phyloP scores from a whole-genome alignment of 2,329 filamentous ascomycete species.

The Plectosphaerella plurivora region DNA sequence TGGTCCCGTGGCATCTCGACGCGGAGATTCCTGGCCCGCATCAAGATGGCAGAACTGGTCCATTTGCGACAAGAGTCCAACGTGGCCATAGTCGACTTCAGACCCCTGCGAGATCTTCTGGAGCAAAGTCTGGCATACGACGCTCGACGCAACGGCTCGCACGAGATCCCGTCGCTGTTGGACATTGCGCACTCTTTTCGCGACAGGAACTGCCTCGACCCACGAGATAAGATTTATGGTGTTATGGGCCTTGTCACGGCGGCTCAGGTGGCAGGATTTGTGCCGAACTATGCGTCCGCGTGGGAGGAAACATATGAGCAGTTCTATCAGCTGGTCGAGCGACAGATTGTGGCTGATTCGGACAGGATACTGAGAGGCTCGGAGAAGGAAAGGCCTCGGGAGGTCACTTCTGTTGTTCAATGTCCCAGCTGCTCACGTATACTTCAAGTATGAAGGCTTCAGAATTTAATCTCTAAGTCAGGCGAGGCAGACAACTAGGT shows the following conservation, averaged over 20 bases:
- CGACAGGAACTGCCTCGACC: neutral
- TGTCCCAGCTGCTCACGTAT: too few species aligned
- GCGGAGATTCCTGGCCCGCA: neutral
- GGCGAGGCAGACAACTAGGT: too few species aligned
- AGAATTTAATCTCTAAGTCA: too few species aligned
- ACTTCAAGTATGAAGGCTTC: too few species aligned
- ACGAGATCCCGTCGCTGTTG: neutral
- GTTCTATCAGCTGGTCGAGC: neutral
- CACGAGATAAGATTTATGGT: neutral
- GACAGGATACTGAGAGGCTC: too few species aligned
- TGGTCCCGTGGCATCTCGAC: neutral
- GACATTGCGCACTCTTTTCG: neutral
- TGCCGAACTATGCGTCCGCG: neutral
- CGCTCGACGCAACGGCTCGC: neutral
- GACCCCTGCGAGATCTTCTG: neutral
- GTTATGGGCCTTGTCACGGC: neutral
- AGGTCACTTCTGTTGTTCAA: too few species aligned
- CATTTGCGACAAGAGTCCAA: neutral
- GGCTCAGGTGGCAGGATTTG: conserved; percentile 1
- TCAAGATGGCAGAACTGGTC: neutral
- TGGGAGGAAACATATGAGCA: conserved; percentile 1
- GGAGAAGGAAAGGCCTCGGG: too few species aligned
- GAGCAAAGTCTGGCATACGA: neutral
- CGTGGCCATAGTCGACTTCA: neutral
- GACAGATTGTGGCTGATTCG: neutral